Evolutionary conservation across 2,329 filamentous ascomycete genomes (phyloP).

Genomic region (Colletotrichum salicis): DNA sequence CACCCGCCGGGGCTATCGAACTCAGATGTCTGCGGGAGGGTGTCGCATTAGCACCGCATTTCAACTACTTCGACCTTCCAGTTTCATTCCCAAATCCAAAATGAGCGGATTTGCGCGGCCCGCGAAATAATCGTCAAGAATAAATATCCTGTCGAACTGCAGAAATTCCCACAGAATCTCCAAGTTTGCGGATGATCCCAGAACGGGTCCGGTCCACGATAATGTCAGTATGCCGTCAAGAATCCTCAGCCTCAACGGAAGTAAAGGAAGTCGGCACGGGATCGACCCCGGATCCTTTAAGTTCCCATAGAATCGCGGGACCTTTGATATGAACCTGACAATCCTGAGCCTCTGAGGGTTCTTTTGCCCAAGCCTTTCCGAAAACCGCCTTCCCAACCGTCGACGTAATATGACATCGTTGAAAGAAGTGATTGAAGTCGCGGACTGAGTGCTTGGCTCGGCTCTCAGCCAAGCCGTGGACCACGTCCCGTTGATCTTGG

Average conservation of each 20-base stretch:
- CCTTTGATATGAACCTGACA: not conserved
- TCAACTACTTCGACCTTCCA: not conserved
- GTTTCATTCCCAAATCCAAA: not conserved
- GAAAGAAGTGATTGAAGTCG: not conserved
- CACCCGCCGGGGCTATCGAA: constrained; percentile 15
- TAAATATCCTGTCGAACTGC: not conserved
- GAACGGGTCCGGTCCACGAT: not conserved
- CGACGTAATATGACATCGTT: constrained; percentile 1
- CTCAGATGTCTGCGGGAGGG: not conserved
- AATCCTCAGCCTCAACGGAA: not conserved
- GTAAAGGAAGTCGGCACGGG: not conserved
- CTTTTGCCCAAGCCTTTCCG: not conserved
- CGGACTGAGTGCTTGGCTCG: not conserved
- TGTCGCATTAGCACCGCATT: not conserved
- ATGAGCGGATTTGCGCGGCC: not conserved
- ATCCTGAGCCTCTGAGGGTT: too few relatives aligned
- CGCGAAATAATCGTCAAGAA: not conserved
- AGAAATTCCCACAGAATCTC: not conserved
- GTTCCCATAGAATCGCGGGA: not conserved
- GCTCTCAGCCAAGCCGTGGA: not conserved
- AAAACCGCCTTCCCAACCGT: not conserved
- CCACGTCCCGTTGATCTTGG: not conserved
- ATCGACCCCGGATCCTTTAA: not conserved
- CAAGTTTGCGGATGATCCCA: not conserved
- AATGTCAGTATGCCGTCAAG: constrained; percentile 16